phyloP scores from a whole-genome alignment of 139 green algal species.

The Picochlorum costavermella region DNA sequence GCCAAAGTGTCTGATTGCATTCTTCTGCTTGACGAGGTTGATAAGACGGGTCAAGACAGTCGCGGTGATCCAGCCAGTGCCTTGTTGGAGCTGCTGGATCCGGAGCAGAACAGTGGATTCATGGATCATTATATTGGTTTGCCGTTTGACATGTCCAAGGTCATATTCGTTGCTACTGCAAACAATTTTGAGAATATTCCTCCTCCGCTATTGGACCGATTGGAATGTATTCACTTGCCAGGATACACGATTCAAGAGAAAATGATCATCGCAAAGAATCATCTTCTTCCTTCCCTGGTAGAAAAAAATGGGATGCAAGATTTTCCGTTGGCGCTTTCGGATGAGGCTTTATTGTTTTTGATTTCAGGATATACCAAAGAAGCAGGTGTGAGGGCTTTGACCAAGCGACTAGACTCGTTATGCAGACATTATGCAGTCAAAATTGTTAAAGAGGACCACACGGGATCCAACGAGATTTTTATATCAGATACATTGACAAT shows the following conservation, averaged over 20 bases:
- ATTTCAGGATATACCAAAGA: constrained; percentile 86
- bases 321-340: constrained; percentile 45
- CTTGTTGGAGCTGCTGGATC: constrained; percentile 96
- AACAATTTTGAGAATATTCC: constrained; percentile 29
- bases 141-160: constrained; percentile 70
- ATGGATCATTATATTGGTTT: constrained; percentile 95
- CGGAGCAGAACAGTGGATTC: constrained; percentile 94
- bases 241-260: constrained; percentile 93
- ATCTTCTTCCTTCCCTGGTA: constrained; percentile 74
- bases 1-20: constrained; percentile 78
- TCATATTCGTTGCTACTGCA: constrained; percentile 49
- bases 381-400: constrained; percentile 89
- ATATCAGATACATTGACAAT: constrained; percentile 50
- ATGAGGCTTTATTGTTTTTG: constrained; percentile 61
- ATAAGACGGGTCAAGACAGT: constrained; percentile 74
- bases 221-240: constrained; percentile 78
- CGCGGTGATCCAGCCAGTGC: constrained; percentile 85
- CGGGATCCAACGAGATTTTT: not conserved
- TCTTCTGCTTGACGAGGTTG: constrained; percentile 95
- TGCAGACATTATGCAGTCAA: constrained; percentile 87
- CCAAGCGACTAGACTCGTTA: constrained; percentile 89
- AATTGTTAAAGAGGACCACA: constrained; percentile 34
- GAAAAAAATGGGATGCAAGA: constrained; percentile 57
- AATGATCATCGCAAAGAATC: constrained; percentile 75
- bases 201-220: constrained; percentile 27